A percentile compares a stretch with the other conserved stretches of the same genome.
These are phyloP conservation scores for Penicillium roqueforti DNA, from an alignment of 495 filamentous ascomycete species.

Conservation along the genomic window DNA sequence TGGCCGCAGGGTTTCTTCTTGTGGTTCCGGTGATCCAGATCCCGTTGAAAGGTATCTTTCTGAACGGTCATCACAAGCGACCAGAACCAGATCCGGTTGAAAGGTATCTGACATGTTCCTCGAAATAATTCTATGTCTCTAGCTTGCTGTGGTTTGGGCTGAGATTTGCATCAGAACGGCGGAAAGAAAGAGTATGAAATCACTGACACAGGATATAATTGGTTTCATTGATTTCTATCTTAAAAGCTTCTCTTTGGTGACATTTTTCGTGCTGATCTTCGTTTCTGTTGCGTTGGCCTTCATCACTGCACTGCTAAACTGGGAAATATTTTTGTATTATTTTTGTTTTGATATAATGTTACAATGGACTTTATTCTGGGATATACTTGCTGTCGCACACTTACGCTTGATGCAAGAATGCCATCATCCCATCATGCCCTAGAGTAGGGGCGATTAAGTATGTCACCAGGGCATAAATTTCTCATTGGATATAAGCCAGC, in stretches of 20 bases:
- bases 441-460: no score
- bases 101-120: background rate
- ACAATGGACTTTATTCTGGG: background rate
- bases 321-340: background rate
- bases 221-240: no score
- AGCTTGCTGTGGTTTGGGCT: background rate
- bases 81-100: background rate
- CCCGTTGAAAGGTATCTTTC: slow-evolving; percentile 29
- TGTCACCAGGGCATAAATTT: no score
- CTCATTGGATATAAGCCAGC: no score
- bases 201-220: background rate
- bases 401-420: background rate
- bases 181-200: background rate
- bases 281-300: background rate
- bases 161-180: background rate
- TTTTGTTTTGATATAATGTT: background rate
- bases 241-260: background rate
- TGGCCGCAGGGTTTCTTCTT: slow-evolving; percentile 24
- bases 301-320: background rate
- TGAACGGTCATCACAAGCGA: background rate
- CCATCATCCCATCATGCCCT: background rate
- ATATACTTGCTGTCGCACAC: background rate
- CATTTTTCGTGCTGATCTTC: background rate
- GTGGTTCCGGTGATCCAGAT: slow-evolving; percentile 30
- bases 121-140: background rate